Percentiles rank a stretch among this genome's conserved stretches.
Evolutionary conservation across 768 basidiomycete species (phyloP).

Genomic region (Nidularia pulvinata): DNA sequence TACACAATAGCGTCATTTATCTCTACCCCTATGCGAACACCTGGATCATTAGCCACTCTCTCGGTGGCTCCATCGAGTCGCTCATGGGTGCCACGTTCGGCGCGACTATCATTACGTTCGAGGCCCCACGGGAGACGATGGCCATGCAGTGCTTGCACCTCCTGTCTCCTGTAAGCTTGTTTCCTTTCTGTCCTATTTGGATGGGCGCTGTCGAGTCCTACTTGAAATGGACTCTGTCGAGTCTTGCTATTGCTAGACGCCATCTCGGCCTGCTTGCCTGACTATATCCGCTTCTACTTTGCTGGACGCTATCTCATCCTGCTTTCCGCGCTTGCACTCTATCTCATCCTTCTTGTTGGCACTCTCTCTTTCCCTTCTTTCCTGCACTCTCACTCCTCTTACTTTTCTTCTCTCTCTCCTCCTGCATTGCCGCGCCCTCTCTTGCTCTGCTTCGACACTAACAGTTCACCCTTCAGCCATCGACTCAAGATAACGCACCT

Average conservation of each 20-base stretch:
- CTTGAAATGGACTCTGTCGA: too few species aligned
- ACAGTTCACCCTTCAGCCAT: slow-evolving; percentile 48
- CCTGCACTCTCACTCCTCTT: too few species aligned
- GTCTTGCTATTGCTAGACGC: background rate
- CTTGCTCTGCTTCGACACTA: background rate
- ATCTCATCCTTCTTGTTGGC: too few species aligned
- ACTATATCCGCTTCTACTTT: background rate
- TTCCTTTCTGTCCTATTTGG: too few species aligned
- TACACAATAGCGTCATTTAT: slow-evolving; percentile 90
- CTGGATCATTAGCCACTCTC: slow-evolving; percentile 82
- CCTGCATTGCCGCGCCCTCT: too few species aligned
- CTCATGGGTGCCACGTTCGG: slow-evolving; percentile 91
- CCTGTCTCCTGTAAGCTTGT: slow-evolving; percentile 70
- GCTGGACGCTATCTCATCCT: slow-evolving; percentile 1
- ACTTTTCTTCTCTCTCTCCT: too few species aligned
- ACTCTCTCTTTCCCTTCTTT: too few species aligned
- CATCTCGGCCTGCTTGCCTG: background rate
- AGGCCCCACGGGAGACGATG: slow-evolving; percentile 74
- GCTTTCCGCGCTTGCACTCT: too few species aligned
- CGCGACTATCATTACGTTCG: slow-evolving; percentile 89
- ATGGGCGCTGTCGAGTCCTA: too few species aligned
- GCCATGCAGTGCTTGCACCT: slow-evolving; percentile 83
- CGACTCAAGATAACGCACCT: slow-evolving; percentile 83
- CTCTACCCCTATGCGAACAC: slow-evolving; percentile 91
- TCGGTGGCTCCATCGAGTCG: slow-evolving; percentile 86